Evolutionary conservation across 352 stramenopile species (phyloP).

Genomic region (Pythium graminicola): DNA sequence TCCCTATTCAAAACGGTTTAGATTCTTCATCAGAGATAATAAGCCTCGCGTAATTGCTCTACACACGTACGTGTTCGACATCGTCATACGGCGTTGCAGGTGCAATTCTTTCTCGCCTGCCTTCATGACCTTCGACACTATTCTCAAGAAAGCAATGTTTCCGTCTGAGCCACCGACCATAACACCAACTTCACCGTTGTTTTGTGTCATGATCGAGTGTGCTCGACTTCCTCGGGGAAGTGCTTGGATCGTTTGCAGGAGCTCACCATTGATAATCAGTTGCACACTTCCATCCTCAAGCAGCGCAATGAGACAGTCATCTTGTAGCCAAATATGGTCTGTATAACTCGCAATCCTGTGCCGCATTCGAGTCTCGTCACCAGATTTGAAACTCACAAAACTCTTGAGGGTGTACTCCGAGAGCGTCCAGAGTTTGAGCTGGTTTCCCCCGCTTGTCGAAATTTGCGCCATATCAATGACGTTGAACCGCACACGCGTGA

Average conservation of each 20-base stretch:
- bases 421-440: constrained; percentile 73
- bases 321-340: constrained; percentile 64
- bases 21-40: background rate
- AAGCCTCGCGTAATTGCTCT: background rate
- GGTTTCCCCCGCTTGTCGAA: constrained; percentile 56
- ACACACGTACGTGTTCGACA: constrained; percentile 34
- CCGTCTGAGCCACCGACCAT: constrained; percentile 54
- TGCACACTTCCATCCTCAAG: constrained; percentile 71
- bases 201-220: constrained; percentile 31
- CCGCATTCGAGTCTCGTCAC: constrained; percentile 49
- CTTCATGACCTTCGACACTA: constrained; percentile 48
- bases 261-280: constrained; percentile 63
- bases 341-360: constrained; percentile 41
- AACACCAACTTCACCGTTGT: constrained; percentile 54
- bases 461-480: constrained; percentile 71
- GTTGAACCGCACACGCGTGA: constrained; percentile 73
- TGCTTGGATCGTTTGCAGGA: constrained; percentile 55
- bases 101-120: constrained; percentile 62
- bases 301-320: constrained; percentile 58
- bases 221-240: background rate
- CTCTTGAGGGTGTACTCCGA: constrained; percentile 62
- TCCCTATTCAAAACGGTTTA: constrained; percentile 25
- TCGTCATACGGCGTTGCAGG: constrained; percentile 50
- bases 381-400: constrained; percentile 71
- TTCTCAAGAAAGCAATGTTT: constrained; percentile 49